Evolutionary conservation across 148 eudicot genomes (phyloP).

Genomic region (Pouteria glomerata): DNA sequence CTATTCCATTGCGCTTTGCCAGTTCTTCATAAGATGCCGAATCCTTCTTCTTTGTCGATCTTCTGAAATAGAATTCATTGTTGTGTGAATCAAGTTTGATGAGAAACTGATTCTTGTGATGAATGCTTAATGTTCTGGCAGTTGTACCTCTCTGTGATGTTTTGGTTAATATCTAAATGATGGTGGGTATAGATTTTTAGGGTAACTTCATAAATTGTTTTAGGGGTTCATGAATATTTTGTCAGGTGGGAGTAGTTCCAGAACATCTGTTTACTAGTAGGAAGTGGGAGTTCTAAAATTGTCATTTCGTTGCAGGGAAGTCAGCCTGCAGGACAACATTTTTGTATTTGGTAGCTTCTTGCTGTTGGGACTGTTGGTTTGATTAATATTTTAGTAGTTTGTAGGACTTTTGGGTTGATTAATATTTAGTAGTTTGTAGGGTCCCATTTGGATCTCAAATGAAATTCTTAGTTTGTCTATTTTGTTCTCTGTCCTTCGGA

Average conservation of each 20-base stretch:
- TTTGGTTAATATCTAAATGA: not conserved
- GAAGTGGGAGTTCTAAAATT: no score
- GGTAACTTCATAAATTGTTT: not conserved
- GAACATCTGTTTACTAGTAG: no score
- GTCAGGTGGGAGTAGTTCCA: no score
- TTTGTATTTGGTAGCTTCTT: no score
- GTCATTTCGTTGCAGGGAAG: no score
- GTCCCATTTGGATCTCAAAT: not conserved
- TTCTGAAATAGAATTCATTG: not conserved
- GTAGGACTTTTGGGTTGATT: not conserved
- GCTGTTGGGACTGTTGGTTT: no score
- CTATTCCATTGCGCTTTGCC: not conserved
- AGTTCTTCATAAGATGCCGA: no score
- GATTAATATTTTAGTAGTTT: not conserved
- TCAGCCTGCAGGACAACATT: no score
- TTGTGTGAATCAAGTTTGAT: not conserved
- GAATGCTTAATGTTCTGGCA: not conserved
- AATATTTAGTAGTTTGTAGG: no score
- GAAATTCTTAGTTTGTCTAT: not conserved
- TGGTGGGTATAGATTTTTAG: not conserved
- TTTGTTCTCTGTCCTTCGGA: not conserved
- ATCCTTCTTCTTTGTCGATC: not conserved
- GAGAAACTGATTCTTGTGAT: not conserved
- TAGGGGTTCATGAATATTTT: not conserved
- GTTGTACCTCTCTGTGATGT: not conserved